A percentile compares a stretch with the other conserved stretches of the same genome.
These are phyloP conservation scores for Solanum gracilifrons DNA, from an alignment of 257 asterid species.

Conservation along the genomic window DNA sequence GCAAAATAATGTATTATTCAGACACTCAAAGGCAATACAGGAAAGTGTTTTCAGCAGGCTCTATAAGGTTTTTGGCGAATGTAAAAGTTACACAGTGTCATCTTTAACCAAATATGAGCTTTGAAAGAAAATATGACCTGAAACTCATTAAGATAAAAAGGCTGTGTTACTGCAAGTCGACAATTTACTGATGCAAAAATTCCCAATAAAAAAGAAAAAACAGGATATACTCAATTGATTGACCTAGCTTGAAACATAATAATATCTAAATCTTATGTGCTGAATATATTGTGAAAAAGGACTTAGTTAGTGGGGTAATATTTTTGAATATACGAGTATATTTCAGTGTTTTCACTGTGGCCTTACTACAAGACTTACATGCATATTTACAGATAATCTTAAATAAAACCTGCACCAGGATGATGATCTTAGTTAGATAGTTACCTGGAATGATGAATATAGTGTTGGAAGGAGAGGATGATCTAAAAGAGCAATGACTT, in stretches of 20 bases:
- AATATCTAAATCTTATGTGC: not conserved
- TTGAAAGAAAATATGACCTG: not conserved
- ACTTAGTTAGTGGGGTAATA: not conserved
- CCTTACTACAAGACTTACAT: not conserved
- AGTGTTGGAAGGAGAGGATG: conserved; percentile 98
- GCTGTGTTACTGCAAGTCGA: not conserved
- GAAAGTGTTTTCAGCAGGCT: not conserved
- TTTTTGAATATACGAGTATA: not conserved
- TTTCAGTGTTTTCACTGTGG: not conserved
- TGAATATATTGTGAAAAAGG: not conserved
- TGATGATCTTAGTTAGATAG: not conserved
- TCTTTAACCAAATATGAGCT: not conserved
- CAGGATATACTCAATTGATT: not conserved
- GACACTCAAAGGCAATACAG: not conserved
- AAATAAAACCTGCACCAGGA: not conserved
- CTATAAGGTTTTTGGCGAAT: not conserved
- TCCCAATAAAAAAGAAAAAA: not conserved
- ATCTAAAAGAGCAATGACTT: conserved; percentile 77
- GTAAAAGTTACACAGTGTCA: not conserved
- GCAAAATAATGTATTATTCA: not conserved
- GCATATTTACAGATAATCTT: not conserved
- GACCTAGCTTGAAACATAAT: not conserved
- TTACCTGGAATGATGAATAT: conserved; percentile 90
- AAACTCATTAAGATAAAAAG: not conserved
- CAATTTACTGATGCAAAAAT: not conserved